phyloP scores from a whole-genome alignment of 2,329 filamentous ascomycete genomes.

The Claviceps cyperi region DNA sequence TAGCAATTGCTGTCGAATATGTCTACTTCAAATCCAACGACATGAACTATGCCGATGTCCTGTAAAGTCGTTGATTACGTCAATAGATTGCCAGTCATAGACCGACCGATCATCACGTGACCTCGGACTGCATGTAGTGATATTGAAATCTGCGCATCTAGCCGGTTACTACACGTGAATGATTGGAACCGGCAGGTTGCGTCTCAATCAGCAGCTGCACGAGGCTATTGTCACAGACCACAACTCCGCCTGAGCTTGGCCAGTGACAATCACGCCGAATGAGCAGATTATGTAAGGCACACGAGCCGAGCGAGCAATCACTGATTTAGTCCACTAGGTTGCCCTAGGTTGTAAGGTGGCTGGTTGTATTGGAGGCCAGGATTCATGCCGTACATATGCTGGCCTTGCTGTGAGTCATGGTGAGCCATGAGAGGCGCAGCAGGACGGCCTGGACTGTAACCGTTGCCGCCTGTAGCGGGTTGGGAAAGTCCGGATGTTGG shows the following conservation, averaged over 20 bases:
- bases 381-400: slow-evolving; percentile 63
- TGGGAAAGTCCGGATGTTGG: slow-evolving; percentile 41
- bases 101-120: neutral
- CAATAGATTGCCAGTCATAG: neutral
- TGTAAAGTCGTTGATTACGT: slow-evolving; percentile 4
- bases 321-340: slow-evolving; percentile 57
- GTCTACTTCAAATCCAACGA: slow-evolving; percentile 30
- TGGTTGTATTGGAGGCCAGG: slow-evolving; percentile 62
- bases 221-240: neutral
- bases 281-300: neutral
- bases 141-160: neutral
- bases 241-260: neutral
- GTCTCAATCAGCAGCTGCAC: neutral
- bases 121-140: slow-evolving; percentile 1
- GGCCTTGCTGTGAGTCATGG: slow-evolving; percentile 85
- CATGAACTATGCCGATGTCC: slow-evolving; percentile 4
- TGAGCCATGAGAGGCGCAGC: slow-evolving; percentile 84
- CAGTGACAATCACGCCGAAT: neutral
- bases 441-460: slow-evolving; percentile 76
- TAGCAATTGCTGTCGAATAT: slow-evolving; percentile 37
- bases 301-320: slow-evolving; percentile 15
- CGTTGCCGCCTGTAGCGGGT: slow-evolving; percentile 50
- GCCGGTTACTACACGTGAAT: neutral
- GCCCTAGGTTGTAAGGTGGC: slow-evolving; percentile 59
- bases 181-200: neutral